phyloP scores from a whole-genome alignment of 768 basidiomycete species.

The Kwoniella sp. region DNA sequence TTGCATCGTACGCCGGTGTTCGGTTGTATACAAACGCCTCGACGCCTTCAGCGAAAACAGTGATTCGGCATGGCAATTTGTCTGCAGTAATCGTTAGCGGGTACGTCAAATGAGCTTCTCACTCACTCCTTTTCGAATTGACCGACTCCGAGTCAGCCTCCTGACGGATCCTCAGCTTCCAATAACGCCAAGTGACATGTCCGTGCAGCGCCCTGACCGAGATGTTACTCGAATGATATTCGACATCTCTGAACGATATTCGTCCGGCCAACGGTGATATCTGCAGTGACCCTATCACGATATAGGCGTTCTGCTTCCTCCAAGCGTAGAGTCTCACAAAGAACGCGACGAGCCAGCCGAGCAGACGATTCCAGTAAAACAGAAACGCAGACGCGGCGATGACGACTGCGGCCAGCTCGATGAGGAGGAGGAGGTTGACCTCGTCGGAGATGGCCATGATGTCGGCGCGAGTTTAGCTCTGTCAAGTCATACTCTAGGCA shows the following conservation, averaged over 20 bases:
- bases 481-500: background rate
- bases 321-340: constrained; percentile 73
- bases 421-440: constrained; percentile 50
- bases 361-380: constrained; percentile 87
- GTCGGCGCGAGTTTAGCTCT: background rate
- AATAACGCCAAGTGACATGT: constrained; percentile 89
- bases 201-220: constrained; percentile 80
- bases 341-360: constrained; percentile 69
- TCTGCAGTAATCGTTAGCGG: constrained; percentile 21
- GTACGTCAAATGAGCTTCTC: background rate
- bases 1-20: constrained; percentile 83
- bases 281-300: constrained; percentile 87
- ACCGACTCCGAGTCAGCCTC: constrained; percentile 57
- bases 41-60: constrained; percentile 76
- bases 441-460: constrained; percentile 22
- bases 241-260: constrained; percentile 81
- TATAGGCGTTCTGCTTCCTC: constrained; percentile 75
- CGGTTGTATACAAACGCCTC: constrained; percentile 93
- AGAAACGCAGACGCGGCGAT: constrained; percentile 62
- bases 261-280: constrained; percentile 84
- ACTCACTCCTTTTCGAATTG: constrained; percentile 39
- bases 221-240: constrained; percentile 90
- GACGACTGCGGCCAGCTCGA: constrained; percentile 49
- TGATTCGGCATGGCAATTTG: constrained; percentile 71
- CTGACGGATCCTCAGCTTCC: constrained; percentile 78